Conservation (phyloP, 2,329 filamentous ascomycete species). For the Alternaria metachromatica region DNA sequence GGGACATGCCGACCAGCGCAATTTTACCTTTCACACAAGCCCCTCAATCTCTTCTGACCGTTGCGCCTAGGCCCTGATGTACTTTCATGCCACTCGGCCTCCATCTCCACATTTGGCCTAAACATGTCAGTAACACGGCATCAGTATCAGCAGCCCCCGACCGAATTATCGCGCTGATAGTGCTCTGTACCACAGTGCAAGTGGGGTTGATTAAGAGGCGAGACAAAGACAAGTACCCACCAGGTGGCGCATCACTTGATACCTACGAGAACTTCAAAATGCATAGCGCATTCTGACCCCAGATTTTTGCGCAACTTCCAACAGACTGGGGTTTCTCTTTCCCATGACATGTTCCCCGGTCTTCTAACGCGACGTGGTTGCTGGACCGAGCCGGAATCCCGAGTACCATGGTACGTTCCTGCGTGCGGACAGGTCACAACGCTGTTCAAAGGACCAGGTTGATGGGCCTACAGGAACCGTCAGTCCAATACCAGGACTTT, state of each 20-base stretch:
- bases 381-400: neutral
- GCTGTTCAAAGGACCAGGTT: neutral
- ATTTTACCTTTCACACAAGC: neutral
- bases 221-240: neutral
- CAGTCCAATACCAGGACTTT: neutral
- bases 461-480: neutral
- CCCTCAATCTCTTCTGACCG: neutral
- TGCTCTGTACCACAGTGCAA: neutral
- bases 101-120: neutral
- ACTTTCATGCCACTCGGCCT: neutral
- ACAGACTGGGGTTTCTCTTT: neutral
- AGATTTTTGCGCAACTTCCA: neutral
- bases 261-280: neutral
- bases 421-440: neutral
- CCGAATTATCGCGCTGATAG: neutral
- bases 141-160: neutral
- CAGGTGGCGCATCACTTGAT: neutral
- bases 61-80: neutral
- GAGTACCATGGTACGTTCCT: neutral
- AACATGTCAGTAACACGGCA: neutral
- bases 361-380: conserved; percentile 1
- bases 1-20: neutral
- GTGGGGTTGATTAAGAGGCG: neutral
- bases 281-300: neutral
- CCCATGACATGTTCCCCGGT: neutral